Conservation (phyloP, 2,329 filamentous ascomycete species). For the Ophiostoma sp. region DNA sequence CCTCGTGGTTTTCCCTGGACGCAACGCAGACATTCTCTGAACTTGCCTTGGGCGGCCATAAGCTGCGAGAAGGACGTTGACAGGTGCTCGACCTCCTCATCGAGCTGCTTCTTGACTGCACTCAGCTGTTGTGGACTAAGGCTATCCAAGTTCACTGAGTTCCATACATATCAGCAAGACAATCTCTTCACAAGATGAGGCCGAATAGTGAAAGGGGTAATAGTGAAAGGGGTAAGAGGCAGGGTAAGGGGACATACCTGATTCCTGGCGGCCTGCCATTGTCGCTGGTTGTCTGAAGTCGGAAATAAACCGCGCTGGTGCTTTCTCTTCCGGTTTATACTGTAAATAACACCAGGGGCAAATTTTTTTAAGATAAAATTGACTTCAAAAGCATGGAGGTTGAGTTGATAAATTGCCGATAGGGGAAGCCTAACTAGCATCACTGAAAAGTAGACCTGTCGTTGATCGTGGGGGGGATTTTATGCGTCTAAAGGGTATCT, state of each 20-base stretch:
- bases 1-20: slow-evolving; percentile 52
- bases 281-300: background rate
- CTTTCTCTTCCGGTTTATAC: too few species aligned
- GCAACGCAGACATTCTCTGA: slow-evolving; percentile 82
- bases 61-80: slow-evolving; percentile 87
- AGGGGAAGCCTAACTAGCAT: slow-evolving; percentile 15
- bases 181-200: background rate
- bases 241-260: slow-evolving; percentile 5
- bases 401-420: background rate
- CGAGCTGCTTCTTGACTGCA: slow-evolving; percentile 92
- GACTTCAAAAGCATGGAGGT: background rate
- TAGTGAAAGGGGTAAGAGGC: background rate
- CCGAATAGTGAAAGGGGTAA: background rate
- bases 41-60: slow-evolving; percentile 85
- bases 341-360: too few species aligned
- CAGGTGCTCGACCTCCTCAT: slow-evolving; percentile 93
- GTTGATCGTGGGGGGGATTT: background rate
- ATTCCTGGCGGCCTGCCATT: slow-evolving; percentile 31
- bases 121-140: slow-evolving; percentile 84
- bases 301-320: background rate
- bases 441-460: slow-evolving; percentile 4
- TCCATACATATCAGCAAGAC: background rate
- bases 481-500: slow-evolving; percentile 1
- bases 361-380: background rate
- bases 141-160: slow-evolving; percentile 64